Evolutionary conservation across 2,329 filamentous ascomycete genomes (phyloP).

Genomic region (Neoscytalidium dimidiatum): DNA sequence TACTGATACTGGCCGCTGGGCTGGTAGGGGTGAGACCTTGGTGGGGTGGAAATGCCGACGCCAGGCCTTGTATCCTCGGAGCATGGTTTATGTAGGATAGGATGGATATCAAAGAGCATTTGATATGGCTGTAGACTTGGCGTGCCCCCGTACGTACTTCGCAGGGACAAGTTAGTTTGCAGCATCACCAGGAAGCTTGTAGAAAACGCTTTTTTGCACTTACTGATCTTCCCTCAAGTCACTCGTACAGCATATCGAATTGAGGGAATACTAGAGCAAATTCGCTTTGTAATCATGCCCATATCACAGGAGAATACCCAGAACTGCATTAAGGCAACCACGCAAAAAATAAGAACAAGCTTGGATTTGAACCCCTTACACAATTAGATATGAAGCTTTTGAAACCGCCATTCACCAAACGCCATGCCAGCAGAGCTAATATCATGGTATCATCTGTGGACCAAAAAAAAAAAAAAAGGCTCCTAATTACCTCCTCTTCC

Average conservation of each 20-base stretch:
- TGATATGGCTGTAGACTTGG: not conserved
- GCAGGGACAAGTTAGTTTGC: too few relatives aligned
- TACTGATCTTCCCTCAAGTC: too few relatives aligned
- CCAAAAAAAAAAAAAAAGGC: too few relatives aligned
- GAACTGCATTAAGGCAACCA: too few relatives aligned
- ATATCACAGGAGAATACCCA: too few relatives aligned
- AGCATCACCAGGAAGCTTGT: too few relatives aligned
- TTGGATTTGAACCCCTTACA: not conserved
- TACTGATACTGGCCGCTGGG: not conserved
- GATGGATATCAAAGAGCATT: not conserved
- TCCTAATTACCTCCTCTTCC: slow-evolving; percentile 2
- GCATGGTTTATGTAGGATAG: slow-evolving; percentile 9
- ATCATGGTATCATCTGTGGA: not conserved
- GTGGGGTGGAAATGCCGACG: not conserved
- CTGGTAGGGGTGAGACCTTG: not conserved
- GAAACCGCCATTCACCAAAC: not conserved
- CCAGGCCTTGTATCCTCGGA: not conserved
- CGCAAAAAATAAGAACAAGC: too few relatives aligned
- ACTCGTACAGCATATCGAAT: too few relatives aligned
- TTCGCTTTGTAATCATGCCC: too few relatives aligned
- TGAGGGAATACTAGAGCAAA: too few relatives aligned
- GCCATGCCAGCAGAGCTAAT: not conserved
- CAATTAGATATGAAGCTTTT: not conserved
- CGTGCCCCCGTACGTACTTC: too few relatives aligned
- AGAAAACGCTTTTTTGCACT: too few relatives aligned